A percentile compares a stretch with the other conserved stretches of the same genome.
Evolutionary conservation across 495 filamentous ascomycete genomes (phyloP).

Genomic region (Elaphomyces granulatus): DNA sequence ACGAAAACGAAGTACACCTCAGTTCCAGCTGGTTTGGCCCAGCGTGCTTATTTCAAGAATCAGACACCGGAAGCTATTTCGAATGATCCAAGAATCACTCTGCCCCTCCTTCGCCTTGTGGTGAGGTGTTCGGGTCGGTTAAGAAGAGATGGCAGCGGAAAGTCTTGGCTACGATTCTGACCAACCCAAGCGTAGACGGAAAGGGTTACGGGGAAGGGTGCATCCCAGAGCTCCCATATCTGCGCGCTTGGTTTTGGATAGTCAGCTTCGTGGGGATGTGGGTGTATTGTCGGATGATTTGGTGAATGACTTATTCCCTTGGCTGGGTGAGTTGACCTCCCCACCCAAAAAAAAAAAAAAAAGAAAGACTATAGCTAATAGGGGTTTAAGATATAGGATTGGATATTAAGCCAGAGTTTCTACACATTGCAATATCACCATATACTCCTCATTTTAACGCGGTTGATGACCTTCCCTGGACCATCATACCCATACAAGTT

Average conservation of each 20-base stretch:
- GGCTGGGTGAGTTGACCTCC: constrained; percentile 24
- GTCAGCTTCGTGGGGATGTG: constrained; percentile 74
- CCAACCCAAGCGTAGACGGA: constrained; percentile 27
- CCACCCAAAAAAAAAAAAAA: too few species aligned
- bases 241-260: constrained; percentile 56
- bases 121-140: too few species aligned
- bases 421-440: constrained; percentile 68
- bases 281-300: constrained; percentile 81
- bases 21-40: too few species aligned
- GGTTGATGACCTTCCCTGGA: constrained; percentile 59
- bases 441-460: constrained; percentile 49
- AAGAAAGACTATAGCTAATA: too few species aligned
- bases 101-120: too few species aligned
- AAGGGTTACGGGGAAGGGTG: constrained; percentile 23
- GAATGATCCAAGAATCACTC: too few species aligned
- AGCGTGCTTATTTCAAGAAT: too few species aligned
- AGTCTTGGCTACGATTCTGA: constrained; percentile 17
- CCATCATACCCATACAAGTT: constrained; percentile 58
- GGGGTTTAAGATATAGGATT: constrained; percentile 5
- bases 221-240: constrained; percentile 43
- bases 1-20: too few species aligned
- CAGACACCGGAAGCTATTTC: too few species aligned
- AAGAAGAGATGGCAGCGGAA: too few species aligned
- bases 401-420: constrained; percentile 15
- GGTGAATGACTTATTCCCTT: constrained; percentile 64